Conservation (phyloP, 257 asterid genomes). For the Nicotiana attenuata region DNA sequence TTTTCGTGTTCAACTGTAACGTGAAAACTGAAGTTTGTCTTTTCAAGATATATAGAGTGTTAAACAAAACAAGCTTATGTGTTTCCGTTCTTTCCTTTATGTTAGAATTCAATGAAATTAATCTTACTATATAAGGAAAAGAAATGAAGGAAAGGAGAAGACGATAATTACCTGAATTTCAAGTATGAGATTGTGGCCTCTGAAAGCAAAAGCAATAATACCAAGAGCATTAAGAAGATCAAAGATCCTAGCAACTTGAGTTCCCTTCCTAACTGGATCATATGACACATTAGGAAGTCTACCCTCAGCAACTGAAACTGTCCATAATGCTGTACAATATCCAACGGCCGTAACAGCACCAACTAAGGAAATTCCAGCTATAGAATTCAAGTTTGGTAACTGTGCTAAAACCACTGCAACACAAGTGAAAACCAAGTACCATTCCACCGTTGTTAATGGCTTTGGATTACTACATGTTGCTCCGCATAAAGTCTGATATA, state of each 20-base stretch:
- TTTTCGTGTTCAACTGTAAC: no score
- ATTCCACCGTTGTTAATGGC: slow-evolving; percentile 63
- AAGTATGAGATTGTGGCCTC: slow-evolving; percentile 90
- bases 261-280: slow-evolving; percentile 35
- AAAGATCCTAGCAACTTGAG: slow-evolving; percentile 34
- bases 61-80: no score
- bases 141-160: background rate
- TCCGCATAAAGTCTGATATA: slow-evolving; percentile 67
- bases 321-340: slow-evolving; percentile 77
- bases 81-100: no score
- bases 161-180: slow-evolving; percentile 66
- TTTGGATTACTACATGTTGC: slow-evolving; percentile 33
- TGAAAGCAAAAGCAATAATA: slow-evolving; percentile 78
- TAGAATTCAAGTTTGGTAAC: slow-evolving; percentile 86
- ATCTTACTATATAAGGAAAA: no score
- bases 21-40: no score
- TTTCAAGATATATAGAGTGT: no score
- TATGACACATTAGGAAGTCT: slow-evolving; percentile 62
- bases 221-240: slow-evolving; percentile 80
- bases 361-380: slow-evolving; percentile 76
- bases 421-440: slow-evolving; percentile 84
- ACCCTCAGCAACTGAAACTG: slow-evolving; percentile 60
- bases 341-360: slow-evolving; percentile 85
- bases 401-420: slow-evolving; percentile 76
- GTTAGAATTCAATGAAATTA: no score